Evolutionary conservation across 768 basidiomycete genomes (phyloP).

Genomic region (Rhizopogon roseolus): DNA sequence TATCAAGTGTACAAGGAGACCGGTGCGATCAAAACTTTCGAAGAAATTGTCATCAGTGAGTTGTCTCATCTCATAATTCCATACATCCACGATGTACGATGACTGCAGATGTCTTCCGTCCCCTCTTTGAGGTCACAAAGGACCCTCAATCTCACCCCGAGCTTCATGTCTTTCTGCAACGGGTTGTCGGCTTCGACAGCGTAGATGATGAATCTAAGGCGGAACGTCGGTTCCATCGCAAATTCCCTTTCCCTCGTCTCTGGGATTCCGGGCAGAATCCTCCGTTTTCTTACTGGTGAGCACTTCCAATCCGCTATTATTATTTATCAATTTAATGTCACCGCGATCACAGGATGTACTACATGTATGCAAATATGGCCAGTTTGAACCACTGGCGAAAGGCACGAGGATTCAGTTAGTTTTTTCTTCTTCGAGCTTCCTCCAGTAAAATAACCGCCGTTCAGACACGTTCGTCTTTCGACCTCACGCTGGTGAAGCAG

Average conservation of each 20-base stretch:
- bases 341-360: constrained; percentile 69
- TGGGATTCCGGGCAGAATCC: constrained; percentile 92
- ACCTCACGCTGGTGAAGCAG: constrained; percentile 96
- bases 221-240: constrained; percentile 87
- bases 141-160: constrained; percentile 90
- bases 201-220: constrained; percentile 97
- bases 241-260: constrained; percentile 85
- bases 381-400: constrained; percentile 93
- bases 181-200: constrained; percentile 96
- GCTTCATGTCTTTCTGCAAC: constrained; percentile 90
- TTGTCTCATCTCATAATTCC: constrained; percentile 15
- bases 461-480: constrained; percentile 94
- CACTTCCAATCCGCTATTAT: background rate
- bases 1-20: constrained; percentile 95
- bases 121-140: constrained; percentile 93
- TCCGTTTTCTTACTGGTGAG: constrained; percentile 90
- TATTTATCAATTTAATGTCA: constrained; percentile 1
- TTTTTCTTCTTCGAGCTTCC: background rate
- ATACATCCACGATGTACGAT: background rate
- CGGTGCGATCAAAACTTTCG: constrained; percentile 79
- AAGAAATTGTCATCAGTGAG: constrained; percentile 87
- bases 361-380: constrained; percentile 96
- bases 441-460: background rate
- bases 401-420: constrained; percentile 85
- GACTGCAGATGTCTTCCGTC: constrained; percentile 78